Percentiles rank a stretch among this genome's conserved stretches.
Evolutionary conservation across 495 filamentous ascomycete species (phyloP).

Genomic region (Polyplosphaeria fusca): DNA sequence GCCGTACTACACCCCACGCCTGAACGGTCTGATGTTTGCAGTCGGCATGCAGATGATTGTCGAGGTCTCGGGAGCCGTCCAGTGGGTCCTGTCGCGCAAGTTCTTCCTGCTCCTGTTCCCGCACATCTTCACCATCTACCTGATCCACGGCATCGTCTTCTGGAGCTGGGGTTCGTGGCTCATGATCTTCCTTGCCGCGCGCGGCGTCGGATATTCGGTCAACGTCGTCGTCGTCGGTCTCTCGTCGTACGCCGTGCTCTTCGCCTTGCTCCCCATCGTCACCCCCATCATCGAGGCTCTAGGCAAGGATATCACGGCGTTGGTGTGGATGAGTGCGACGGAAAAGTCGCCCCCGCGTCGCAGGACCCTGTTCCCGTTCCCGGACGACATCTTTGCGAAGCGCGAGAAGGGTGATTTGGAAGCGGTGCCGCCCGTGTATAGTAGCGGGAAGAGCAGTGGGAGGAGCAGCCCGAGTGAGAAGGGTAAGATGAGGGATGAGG

Average conservation of each 20-base stretch:
- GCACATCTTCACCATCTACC: slow-evolving; percentile 48
- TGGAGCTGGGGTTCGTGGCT: slow-evolving; percentile 42
- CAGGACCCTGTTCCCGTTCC: slow-evolving; percentile 29
- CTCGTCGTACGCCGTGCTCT: slow-evolving; percentile 20
- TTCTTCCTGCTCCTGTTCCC: slow-evolving; percentile 44
- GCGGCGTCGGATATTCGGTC: slow-evolving; percentile 17
- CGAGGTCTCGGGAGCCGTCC: slow-evolving; percentile 40
- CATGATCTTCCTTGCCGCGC: slow-evolving; percentile 23
- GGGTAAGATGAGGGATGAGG: background rate
- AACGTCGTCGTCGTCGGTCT: slow-evolving; percentile 27
- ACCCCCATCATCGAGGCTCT: slow-evolving; percentile 30
- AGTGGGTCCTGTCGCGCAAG: slow-evolving; percentile 38
- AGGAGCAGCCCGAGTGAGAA: background rate
- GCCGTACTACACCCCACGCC: slow-evolving; percentile 42
- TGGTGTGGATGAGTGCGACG: slow-evolving; percentile 26
- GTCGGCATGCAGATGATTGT: slow-evolving; percentile 41
- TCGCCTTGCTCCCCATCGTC: slow-evolving; percentile 16
- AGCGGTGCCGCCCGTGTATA: background rate
- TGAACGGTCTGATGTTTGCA: slow-evolving; percentile 43
- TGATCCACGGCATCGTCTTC: slow-evolving; percentile 46
- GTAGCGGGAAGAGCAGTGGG: background rate
- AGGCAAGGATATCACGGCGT: slow-evolving; percentile 27
- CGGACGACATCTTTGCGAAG: slow-evolving; percentile 18
- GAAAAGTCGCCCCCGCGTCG: slow-evolving; percentile 22
- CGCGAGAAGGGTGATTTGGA: slow-evolving; percentile 6